A percentile compares a stretch with the other conserved stretches of the same genome.
phyloP scores from a whole-genome alignment of 2,329 filamentous ascomycete species.

The Simplicillium aogashimaense region DNA sequence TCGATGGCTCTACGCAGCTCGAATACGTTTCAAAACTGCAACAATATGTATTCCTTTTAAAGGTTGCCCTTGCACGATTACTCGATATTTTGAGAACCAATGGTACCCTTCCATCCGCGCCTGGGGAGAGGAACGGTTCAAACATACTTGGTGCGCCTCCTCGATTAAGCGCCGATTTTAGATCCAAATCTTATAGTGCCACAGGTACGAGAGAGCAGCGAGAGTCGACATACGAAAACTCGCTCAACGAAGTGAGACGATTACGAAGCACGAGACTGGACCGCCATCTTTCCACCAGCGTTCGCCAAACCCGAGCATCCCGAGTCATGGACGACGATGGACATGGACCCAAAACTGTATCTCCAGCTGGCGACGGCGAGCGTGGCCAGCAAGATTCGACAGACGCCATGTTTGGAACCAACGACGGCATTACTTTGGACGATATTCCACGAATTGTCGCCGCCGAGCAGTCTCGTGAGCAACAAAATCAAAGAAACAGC shows the following conservation, averaged over 20 bases:
- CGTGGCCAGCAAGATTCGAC: constrained; percentile 41
- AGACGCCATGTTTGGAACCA: constrained; percentile 78
- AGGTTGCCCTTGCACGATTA: constrained; percentile 82
- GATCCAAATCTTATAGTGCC: constrained; percentile 66
- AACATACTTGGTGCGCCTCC: constrained; percentile 30
- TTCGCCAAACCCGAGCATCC: constrained; percentile 81
- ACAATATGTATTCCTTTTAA: constrained; percentile 88
- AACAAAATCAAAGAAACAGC: constrained; percentile 58
- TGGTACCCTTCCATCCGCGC: constrained; percentile 67
- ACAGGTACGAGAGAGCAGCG: constrained; percentile 43
- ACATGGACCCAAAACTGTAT: constrained; percentile 62
- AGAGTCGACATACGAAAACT: constrained; percentile 83
- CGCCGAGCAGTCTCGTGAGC: constrained; percentile 87
- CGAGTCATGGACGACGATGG: constrained; percentile 66
- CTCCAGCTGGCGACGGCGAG: constrained; percentile 45
- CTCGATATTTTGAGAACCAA: constrained; percentile 78
- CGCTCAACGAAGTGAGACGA: constrained; percentile 87
- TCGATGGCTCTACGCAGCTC: constrained; percentile 47
- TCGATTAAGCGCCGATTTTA: constrained; percentile 50
- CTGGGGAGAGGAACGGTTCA: constrained; percentile 57
- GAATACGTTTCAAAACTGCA: constrained; percentile 74
- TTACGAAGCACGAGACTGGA: constrained; percentile 89
- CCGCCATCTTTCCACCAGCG: constrained; percentile 86
- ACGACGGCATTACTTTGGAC: constrained; percentile 86
- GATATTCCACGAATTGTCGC: constrained; percentile 95